Percentiles rank a stretch among this genome's conserved stretches.
phyloP scores from a whole-genome alignment of 345 rosid species.

The Eucalyptus guilfoylei region DNA sequence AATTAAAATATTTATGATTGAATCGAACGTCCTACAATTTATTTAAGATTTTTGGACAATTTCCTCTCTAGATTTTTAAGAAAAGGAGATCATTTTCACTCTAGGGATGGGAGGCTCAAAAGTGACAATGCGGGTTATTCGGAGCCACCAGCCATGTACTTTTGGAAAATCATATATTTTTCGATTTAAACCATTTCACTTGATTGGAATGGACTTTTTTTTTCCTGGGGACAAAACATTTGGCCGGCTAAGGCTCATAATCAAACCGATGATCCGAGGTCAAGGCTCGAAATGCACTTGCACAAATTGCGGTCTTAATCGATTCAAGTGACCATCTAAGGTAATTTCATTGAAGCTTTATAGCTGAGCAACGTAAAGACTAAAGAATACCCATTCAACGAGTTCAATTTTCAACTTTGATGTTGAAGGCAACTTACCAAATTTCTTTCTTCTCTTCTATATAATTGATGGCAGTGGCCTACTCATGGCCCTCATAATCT shows the following conservation, averaged over 20 bases:
- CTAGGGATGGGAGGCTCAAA: neutral
- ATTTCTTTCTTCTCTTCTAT: neutral
- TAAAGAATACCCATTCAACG: neutral
- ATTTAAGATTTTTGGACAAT: too few relatives aligned
- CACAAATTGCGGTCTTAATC: neutral
- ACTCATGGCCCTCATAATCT: neutral
- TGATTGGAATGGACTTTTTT: too few relatives aligned
- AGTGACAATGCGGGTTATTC: accelerated
- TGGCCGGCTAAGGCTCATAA: neutral
- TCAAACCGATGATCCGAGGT: neutral
- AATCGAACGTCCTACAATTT: accelerated
- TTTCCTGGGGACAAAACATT: neutral
- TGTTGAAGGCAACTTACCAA: neutral
- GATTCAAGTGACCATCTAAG: neutral
- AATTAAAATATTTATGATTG: accelerated
- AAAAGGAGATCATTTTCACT: neutral
- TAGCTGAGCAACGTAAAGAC: neutral
- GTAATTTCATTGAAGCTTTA: neutral
- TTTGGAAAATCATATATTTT: too few relatives aligned
- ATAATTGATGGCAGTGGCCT: accelerated
- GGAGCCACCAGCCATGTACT: neutral
- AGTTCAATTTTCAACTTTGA: neutral
- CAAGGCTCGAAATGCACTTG: too few relatives aligned
- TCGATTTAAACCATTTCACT: too few relatives aligned
- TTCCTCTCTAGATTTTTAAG: too few relatives aligned